Base-by-base conservation (phyloP, 2,329 filamentous ascomycete genomes). In the Pyricularia pennisetigena region DNA sequence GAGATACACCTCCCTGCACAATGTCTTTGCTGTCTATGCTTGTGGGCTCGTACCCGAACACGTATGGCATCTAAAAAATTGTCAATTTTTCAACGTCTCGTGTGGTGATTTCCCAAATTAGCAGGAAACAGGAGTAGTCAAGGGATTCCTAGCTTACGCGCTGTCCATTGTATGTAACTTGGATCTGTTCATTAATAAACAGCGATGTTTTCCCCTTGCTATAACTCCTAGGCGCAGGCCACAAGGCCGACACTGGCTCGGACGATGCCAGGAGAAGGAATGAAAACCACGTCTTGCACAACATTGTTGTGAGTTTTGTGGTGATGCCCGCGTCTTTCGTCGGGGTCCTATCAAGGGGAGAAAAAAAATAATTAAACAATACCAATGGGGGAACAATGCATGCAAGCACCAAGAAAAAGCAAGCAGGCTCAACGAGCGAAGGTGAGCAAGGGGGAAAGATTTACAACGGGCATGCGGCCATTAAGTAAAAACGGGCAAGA, bases 121-220 rank as follows among this genome's bases (percentile, higher is more conserved):
- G 67, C 14, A 64, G 59, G 67, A 71, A 70, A 71, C 72, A 71
- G 71, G 72, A 72, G 72, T 72, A 73, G 73, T 75, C 75, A 77
- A 57, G 57, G 12, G 57, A 35, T 12, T 24, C n/a, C 14, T 35
- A 41, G 75, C 85, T 75, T 87, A 88, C 85, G 77, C 74, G 75
- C 75, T 78, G 78, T 72, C 84, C 84, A 78, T 89, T 88, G 75
- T 88, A 88, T 57, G 83, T 86, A 69, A 89, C 79, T 16, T 79
- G 73, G 69, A 88, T 75, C 71, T 79, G 78, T 70, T 82, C 77
- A 70, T 81, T 78, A 73, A 89, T 84, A 77, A 83, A 86, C 70
- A 89, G 76, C 35, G 81, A 79, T 10, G 79, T 79, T 71, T 81
- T 81, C 69, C 86, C 86, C 20, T 81, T 84, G 63, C 79, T 82